phyloP scores from a whole-genome alignment of 2,329 filamentous ascomycete species.

The Phaeophleospora eucalypticola region DNA sequence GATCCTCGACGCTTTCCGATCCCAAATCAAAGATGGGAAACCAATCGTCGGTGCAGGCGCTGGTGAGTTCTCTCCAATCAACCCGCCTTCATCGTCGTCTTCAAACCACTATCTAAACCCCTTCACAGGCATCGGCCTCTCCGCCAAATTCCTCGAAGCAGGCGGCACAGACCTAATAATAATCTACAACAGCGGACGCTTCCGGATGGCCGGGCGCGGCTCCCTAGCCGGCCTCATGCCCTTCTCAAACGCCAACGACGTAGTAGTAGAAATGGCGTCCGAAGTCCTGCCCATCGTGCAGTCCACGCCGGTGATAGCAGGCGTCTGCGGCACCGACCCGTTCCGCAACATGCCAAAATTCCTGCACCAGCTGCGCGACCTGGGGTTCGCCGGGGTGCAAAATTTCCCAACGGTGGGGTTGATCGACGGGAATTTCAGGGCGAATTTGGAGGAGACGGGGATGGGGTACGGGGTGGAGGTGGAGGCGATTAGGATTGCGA shows the following conservation, averaged over 20 bases:
- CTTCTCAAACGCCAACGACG: slow-evolving; percentile 66
- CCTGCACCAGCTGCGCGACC: slow-evolving; percentile 54
- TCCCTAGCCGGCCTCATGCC: slow-evolving; percentile 68
- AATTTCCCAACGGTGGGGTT: slow-evolving; percentile 72
- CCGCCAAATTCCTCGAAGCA: slow-evolving; percentile 65
- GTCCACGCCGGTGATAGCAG: slow-evolving; percentile 63
- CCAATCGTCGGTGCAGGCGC: slow-evolving; percentile 67
- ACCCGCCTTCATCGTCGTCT: not conserved
- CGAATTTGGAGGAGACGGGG: slow-evolving; percentile 66
- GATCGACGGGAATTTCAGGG: slow-evolving; percentile 64
- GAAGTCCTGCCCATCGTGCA: slow-evolving; percentile 64
- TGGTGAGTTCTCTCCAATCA: slow-evolving; percentile 31
- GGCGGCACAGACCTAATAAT: slow-evolving; percentile 65
- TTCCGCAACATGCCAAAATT: slow-evolving; percentile 61
- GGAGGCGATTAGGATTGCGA: slow-evolving; percentile 60
- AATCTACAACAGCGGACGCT: slow-evolving; percentile 60
- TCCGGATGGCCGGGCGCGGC: slow-evolving; percentile 67
- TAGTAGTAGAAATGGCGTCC: slow-evolving; percentile 65
- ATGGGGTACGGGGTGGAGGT: slow-evolving; percentile 67
- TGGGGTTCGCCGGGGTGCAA: slow-evolving; percentile 61
- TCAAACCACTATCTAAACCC: not conserved
- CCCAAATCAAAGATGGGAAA: slow-evolving; percentile 52
- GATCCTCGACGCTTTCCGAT: slow-evolving; percentile 53
- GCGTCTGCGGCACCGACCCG: slow-evolving; percentile 67
- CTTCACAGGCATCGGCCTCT: slow-evolving; percentile 59